Evolutionary conservation across 2,329 filamentous ascomycete species (phyloP), one percentile per base, ranked within the genome.

Genomic region (Exophiala mesophila): DNA sequence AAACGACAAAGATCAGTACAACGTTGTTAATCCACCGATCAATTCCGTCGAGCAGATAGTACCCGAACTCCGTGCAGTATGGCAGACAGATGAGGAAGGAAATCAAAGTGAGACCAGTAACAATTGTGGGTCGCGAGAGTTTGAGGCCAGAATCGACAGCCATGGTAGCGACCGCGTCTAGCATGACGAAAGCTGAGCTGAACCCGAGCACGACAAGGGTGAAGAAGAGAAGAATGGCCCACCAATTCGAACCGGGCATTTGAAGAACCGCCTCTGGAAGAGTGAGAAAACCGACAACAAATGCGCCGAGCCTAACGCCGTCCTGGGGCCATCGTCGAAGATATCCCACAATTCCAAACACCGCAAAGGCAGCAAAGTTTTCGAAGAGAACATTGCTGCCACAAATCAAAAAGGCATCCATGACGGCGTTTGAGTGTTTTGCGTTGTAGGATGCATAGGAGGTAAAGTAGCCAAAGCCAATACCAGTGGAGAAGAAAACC

Each of bases 401-500:
- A 17, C 73, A 73, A 20, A 79, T 76, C 5, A 78, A 61, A 29
- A 77, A 63, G 0, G 76, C 72, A 44, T 79, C 76, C 70, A 76
- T 72, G 1, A 79, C 76, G 1, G 76, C 74, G 37, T 79, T 78
- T 5, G 74, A 73, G 55, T 77, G 69, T 49, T 66, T 73, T 52
- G 62, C 57, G 44, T 78, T 78, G 57, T 78, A 79, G 0, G 72
- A 76, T 0, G 76, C 74, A 49, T 78, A 79, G 0, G 69, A 72
- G 0, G 74, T 78, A 46, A 77, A 78, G 55, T 76, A 77, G 2
- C 76, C 75, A 51, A 78, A 78, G 1, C 73, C 75, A 19, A 78
- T 72, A 3, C 75, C 75, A 0, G 73, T 78, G 0, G 72, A 76
- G 59, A 78, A 78, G 58, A 79, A 78, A 33, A 78, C 74, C 46